Conservation (phyloP, 78 protist genomes). For the Cyanophora paradoxa region DNA sequence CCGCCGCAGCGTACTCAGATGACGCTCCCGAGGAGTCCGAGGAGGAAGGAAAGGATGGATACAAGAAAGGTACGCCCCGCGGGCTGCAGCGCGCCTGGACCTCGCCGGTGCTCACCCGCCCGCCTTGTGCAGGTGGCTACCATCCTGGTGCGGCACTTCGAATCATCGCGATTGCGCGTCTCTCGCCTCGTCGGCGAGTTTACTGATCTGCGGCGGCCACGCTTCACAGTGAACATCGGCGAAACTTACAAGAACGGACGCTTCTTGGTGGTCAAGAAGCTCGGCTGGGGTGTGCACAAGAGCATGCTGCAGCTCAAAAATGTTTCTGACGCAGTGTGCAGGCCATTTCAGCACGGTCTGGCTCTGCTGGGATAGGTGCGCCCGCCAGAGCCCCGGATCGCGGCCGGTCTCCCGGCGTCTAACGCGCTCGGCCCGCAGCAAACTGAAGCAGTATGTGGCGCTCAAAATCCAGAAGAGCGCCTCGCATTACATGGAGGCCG, state of each 20-base stretch:
- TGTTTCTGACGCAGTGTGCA: no score
- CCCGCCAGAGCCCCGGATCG: background rate
- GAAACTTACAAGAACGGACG: slow-evolving; percentile 64
- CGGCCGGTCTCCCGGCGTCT: background rate
- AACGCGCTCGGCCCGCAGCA: background rate
- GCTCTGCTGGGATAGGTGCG: slow-evolving; percentile 68
- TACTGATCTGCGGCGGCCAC: no score
- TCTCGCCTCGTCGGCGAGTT: no score
- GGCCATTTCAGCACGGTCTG: slow-evolving; percentile 97
- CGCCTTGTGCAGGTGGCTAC: no score
- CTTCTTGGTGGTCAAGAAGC: slow-evolving; percentile 67
- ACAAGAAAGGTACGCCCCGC: no score
- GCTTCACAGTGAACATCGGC: slow-evolving; percentile 72
- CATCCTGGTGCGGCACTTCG: no score
- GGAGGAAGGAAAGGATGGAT: background rate
- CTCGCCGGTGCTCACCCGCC: no score
- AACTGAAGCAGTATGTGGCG: slow-evolving; percentile 25
- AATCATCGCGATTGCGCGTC: no score
- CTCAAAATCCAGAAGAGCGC: slow-evolving; percentile 64
- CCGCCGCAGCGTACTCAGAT: no score
- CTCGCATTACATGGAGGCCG: slow-evolving; percentile 43
- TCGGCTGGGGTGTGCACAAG: slow-evolving; percentile 99
- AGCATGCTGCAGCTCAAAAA: no score
- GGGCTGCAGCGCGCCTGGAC: no score
- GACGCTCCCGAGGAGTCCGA: no score